Conservation (phyloP, 306 rosid genomes). For the Carpinus fangiana region DNA sequence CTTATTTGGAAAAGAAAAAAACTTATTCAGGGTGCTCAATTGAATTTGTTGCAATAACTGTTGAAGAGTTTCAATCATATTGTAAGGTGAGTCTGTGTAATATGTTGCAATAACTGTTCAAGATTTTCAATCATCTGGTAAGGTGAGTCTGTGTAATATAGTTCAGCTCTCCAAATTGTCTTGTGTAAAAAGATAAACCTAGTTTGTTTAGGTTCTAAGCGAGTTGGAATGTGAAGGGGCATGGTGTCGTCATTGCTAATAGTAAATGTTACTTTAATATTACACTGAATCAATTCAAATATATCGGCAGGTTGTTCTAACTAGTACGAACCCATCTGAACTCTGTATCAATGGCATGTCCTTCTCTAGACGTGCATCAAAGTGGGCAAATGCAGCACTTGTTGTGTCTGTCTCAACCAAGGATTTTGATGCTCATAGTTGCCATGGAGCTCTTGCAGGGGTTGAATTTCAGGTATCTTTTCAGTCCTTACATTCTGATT, state of each 20-base stretch:
- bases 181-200: background rate
- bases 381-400: conserved; percentile 99
- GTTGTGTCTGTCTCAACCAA: conserved; percentile 74
- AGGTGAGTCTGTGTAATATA: background rate
- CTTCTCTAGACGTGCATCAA: conserved; percentile 90
- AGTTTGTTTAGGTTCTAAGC: background rate
- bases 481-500: conserved; percentile 3
- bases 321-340: conserved; percentile 89
- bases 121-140: background rate
- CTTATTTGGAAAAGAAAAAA: background rate
- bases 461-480: conserved; percentile 80
- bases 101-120: no score
- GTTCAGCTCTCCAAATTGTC: background rate
- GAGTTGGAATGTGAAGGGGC: conserved; percentile 5
- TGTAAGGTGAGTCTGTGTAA: background rate
- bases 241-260: conserved; percentile 9
- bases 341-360: conserved; percentile 96
- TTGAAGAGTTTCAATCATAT: background rate
- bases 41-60: background rate
- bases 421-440: conserved; percentile 73
- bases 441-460: conserved; percentile 82
- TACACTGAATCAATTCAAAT: conserved; percentile 17
- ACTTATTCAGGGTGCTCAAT: background rate
- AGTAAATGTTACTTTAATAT: conserved; percentile 15
- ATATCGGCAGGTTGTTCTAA: conserved; percentile 84